Conservation (phyloP, 2,329 filamentous ascomycete genomes). For the Hortaea sp. region DNA sequence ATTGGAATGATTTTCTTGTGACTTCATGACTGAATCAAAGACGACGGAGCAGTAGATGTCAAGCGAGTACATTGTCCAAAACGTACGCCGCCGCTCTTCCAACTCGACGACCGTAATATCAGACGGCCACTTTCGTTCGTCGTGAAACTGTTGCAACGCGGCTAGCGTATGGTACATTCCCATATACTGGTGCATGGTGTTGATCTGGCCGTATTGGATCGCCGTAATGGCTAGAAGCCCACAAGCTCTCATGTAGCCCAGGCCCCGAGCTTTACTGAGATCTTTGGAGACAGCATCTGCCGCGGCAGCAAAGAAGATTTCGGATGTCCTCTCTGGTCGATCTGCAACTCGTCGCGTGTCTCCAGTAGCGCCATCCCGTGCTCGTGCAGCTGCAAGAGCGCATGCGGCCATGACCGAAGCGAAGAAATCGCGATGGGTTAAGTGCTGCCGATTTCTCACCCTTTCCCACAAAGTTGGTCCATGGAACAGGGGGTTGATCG, state of each 20-base stretch:
- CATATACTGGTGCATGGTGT: constrained; percentile 41
- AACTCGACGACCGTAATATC: constrained; percentile 35
- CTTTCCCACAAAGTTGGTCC: constrained; percentile 33
- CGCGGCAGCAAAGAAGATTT: constrained; percentile 37
- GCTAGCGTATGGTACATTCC: constrained; percentile 42
- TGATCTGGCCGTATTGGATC: constrained; percentile 42
- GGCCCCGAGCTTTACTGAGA: constrained; percentile 23
- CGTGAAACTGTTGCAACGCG: constrained; percentile 41
- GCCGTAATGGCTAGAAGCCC: constrained; percentile 41
- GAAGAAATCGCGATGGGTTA: constrained; percentile 35
- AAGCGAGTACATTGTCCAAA: constrained; percentile 49
- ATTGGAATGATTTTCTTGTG: constrained; percentile 36
- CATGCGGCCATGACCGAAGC: constrained; percentile 44
- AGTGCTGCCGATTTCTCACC: constrained; percentile 35
- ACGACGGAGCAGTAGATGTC: constrained; percentile 47
- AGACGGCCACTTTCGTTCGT: constrained; percentile 44
- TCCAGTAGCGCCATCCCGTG: constrained; percentile 40
- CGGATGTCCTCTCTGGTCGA: constrained; percentile 26
- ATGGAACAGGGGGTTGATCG: constrained; percentile 45
- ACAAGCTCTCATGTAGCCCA: constrained; percentile 37
- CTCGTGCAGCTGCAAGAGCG: constrained; percentile 38
- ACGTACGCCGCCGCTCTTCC: constrained; percentile 40
- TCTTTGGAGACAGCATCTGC: constrained; percentile 31
- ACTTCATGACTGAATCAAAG: constrained; percentile 39
- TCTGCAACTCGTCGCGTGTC: constrained; percentile 16